A percentile compares a stretch with the other conserved stretches of the same genome.
Evolutionary conservation across 2,329 filamentous ascomycete genomes (phyloP).

Genomic region (Botrytis tulipae): DNA sequence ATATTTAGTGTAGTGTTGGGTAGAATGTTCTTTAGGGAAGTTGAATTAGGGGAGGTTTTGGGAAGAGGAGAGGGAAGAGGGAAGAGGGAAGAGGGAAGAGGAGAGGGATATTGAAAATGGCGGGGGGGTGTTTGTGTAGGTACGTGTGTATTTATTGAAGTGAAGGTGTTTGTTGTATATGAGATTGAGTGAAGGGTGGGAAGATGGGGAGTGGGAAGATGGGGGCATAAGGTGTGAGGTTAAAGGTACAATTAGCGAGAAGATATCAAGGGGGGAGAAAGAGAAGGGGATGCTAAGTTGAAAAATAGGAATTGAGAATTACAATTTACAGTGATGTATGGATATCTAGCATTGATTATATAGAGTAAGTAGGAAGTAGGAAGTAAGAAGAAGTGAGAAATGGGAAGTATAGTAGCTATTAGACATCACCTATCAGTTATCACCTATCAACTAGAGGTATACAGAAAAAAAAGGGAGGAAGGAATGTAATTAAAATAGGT

Average conservation of each 20-base stretch:
- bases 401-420: no score
- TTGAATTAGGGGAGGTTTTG: neutral
- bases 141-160: neutral
- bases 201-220: neutral
- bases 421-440: no score
- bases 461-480: no score
- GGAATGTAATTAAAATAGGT: rapidly evolving
- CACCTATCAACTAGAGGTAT: no score
- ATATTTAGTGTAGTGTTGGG: neutral
- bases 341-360: neutral
- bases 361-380: rapidly evolving
- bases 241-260: neutral
- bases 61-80: no score
- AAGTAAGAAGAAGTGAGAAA: no score
- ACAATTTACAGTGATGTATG: neutral
- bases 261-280: neutral
- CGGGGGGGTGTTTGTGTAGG: neutral
- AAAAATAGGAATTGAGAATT: neutral
- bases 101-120: no score
- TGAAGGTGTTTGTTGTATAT: no score
- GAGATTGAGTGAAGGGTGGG: neutral
- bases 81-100: no score
- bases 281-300: neutral
- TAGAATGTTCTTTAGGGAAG: neutral
- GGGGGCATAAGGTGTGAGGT: neutral